A percentile compares a stretch with the other conserved stretches of the same genome.
Conservation (phyloP, 345 rosid species). For the Xanthoceras sorbifolium region DNA sequence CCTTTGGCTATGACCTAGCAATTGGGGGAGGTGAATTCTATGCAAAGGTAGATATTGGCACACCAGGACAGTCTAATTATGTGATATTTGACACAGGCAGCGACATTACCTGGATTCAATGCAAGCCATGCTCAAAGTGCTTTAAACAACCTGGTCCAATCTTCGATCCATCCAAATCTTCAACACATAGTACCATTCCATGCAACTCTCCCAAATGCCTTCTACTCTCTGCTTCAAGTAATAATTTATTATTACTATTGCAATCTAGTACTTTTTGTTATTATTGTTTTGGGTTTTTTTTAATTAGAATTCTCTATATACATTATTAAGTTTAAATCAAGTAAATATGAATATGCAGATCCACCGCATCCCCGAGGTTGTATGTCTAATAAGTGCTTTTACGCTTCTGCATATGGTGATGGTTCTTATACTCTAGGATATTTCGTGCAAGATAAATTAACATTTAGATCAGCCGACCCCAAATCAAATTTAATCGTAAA, state of each 20-base stretch:
- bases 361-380: slow-evolving; percentile 15
- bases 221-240: background rate
- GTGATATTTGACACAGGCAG: slow-evolving; percentile 34
- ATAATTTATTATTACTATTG: too few relatives aligned
- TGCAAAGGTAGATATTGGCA: slow-evolving; percentile 31
- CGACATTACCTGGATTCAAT: slow-evolving; percentile 38
- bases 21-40: background rate
- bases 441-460: too few relatives aligned
- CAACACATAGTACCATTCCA: slow-evolving; percentile 27
- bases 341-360: background rate
- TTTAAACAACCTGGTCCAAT: slow-evolving; percentile 23
- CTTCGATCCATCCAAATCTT: slow-evolving; percentile 28
- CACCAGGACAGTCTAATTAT: slow-evolving; percentile 13
- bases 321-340: too few relatives aligned
- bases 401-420: slow-evolving; percentile 25
- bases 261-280: too few relatives aligned
- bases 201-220: background rate
- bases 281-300: too few relatives aligned
- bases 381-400: slow-evolving; percentile 16
- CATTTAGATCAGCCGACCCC: too few relatives aligned
- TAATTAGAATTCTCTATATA: too few relatives aligned
- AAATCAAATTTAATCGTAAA: too few relatives aligned
- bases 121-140: slow-evolving; percentile 28
- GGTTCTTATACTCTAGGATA: slow-evolving; percentile 14
- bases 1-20: background rate